A percentile compares a stretch with the other conserved stretches of the same genome.
These are phyloP conservation scores for Venturia asperata DNA, from an alignment of 2,329 filamentous ascomycete species.

Conservation along the genomic window DNA sequence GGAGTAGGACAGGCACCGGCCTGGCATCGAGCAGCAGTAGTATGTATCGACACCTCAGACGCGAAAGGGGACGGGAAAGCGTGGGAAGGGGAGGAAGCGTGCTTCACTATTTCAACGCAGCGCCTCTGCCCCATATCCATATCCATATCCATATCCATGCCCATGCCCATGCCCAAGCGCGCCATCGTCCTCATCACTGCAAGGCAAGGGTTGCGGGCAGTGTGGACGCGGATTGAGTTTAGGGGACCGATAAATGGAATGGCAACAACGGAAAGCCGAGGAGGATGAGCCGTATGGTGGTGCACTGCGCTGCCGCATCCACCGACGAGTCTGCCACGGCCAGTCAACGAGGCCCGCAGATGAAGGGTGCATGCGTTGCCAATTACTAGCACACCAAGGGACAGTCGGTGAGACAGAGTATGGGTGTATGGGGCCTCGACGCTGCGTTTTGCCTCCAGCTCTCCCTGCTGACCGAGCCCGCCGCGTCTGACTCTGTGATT, in stretches of 20 bases:
- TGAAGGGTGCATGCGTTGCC: conserved; percentile 5
- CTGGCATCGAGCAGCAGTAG: neutral
- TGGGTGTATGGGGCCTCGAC: neutral
- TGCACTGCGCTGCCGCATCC: neutral
- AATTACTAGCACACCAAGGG: conserved; percentile 1
- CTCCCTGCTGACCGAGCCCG: neutral
- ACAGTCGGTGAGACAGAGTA: conserved; percentile 2
- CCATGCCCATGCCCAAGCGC: neutral
- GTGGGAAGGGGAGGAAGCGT: neutral
- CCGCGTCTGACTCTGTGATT: neutral
- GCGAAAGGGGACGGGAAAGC: neutral
- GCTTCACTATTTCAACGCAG: neutral
- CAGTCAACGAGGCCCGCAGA: neutral
- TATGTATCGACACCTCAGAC: neutral
- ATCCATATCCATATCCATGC: no score
- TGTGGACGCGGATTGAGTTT: conserved; percentile 6
- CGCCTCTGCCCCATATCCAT: neutral
- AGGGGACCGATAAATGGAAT: conserved; percentile 4
- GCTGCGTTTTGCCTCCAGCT: conserved; percentile 10
- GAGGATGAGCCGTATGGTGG: conserved; percentile 5
- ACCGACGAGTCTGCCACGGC: neutral
- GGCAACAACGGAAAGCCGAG: neutral
- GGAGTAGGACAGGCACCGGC: neutral
- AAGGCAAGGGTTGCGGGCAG: neutral
- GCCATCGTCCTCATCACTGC: conserved; percentile 8